Evolutionary conservation across 2,329 filamentous ascomycete genomes (phyloP), one percentile per base, ranked within the genome.

Genomic region (Verticillium longisporum): DNA sequence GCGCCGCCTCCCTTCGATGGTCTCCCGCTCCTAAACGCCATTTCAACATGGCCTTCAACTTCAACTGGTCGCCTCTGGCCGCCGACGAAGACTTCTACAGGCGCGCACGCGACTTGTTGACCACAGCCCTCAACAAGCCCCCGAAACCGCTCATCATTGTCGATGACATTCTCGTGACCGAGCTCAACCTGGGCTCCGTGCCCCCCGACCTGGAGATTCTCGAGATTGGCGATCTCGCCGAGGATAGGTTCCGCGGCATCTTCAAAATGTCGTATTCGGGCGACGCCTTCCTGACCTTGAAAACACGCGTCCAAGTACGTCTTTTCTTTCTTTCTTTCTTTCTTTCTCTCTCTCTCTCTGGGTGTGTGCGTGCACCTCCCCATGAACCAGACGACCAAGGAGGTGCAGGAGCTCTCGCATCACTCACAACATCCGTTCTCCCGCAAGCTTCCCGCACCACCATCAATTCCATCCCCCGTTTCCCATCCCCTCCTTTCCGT

Each of bases 51-150:
- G 95, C 95, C 69, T 99, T 99, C 90, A 98, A 98, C 83, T 99
- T 99, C 90, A 98, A 98, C 91, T 99, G 95, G 95, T 97, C 92
- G 85, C 95, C 95, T 73, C 84, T 99, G 67, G 95, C 96, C 79
- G 94, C 94, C 72, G 95, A 98, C 80, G 94, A 91, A 71, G 86
- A 88, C 69, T 95, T 95, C 77, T 94, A 94, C 78, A 86, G 90
- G 73, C 89, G 92, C 69, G 94, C 95, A 58, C 90, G 93, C 75
- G 93, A 98, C 74, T 90, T 98, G 75, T 84, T 99, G 69, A 99
- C 95, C 32, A 89, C 91, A 61, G 95, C 95, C 38, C 83, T 99
- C 71, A 99, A 99, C 83, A 98, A 98, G 78, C 95, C 91, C 60
- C 93, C 94, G 45, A 98, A 98, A 72, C 95, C 95, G 61, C 95